phyloP scores from a whole-genome alignment of 2,329 filamentous ascomycete species.

The Colletotrichum plurivorum region DNA sequence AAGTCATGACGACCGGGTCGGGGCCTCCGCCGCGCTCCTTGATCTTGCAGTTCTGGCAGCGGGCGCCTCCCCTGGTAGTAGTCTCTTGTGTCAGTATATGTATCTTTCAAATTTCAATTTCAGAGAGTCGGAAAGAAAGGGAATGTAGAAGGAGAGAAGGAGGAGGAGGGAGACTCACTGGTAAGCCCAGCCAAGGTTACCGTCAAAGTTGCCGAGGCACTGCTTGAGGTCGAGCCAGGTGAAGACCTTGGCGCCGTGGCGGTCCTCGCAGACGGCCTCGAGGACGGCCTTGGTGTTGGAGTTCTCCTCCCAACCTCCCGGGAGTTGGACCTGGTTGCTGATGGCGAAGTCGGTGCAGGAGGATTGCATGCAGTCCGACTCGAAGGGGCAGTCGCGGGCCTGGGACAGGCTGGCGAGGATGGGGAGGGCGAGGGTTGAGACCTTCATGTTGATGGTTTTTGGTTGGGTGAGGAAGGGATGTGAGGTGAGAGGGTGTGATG shows the following conservation, averaged over 20 bases:
- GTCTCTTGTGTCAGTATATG: not conserved
- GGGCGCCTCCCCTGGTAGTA: not conserved
- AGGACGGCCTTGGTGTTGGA: not conserved
- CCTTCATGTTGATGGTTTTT: not conserved
- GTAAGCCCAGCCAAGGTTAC: not conserved
- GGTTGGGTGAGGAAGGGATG: not conserved
- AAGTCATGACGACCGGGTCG: constrained; percentile 9
- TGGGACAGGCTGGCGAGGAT: not conserved
- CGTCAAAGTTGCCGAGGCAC: constrained; percentile 14
- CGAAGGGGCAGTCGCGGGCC: constrained; percentile 1
- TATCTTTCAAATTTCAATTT: too few relatives aligned
- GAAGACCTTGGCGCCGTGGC: not conserved
- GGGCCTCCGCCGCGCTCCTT: not conserved
- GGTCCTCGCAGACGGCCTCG: constrained; percentile 16
- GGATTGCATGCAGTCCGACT: constrained; percentile 22
- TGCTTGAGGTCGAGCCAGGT: not conserved
- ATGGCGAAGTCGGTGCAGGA: constrained; percentile 6
- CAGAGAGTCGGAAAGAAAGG: too few relatives aligned
- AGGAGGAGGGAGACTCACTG: not conserved
- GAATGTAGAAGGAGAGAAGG: not conserved
- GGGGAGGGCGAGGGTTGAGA: not conserved
- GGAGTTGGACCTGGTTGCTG: not conserved
- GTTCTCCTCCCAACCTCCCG: not conserved
- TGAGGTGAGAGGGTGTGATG: not conserved
- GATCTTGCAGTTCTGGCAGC: not conserved